These are phyloP conservation scores for Vitis riparia DNA, from an alignment of 164 flowering plant genomes.

Conservation along the genomic window DNA sequence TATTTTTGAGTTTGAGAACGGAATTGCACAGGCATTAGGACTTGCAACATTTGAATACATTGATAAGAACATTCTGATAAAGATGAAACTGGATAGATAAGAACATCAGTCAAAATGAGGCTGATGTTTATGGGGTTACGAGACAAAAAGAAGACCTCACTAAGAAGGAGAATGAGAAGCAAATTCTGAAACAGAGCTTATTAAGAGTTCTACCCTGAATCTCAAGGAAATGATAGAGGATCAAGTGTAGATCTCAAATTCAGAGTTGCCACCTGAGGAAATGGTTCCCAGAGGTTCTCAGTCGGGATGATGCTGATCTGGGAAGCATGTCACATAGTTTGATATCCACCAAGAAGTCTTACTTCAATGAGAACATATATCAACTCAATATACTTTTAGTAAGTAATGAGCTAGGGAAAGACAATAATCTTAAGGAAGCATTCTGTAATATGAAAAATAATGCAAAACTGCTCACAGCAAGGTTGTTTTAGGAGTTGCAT, in stretches of 20 bases:
- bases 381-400: slow-evolving; percentile 41
- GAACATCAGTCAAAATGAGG: slow-evolving; percentile 33
- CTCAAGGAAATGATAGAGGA: slow-evolving; percentile 31
- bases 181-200: slow-evolving; percentile 28
- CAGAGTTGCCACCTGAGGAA: slow-evolving; percentile 21
- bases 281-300: slow-evolving; percentile 19
- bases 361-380: slow-evolving; percentile 33
- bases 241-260: slow-evolving; percentile 13
- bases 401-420: slow-evolving; percentile 39
- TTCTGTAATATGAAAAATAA: slow-evolving; percentile 26
- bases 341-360: slow-evolving; percentile 46
- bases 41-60: slow-evolving; percentile 63
- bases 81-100: slow-evolving; percentile 42
- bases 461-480: slow-evolving; percentile 50
- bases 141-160: slow-evolving; percentile 22
- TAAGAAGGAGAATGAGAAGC: slow-evolving; percentile 45
- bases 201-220: slow-evolving; percentile 20
- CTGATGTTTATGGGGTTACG: slow-evolving; percentile 32
- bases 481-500: slow-evolving; percentile 90
- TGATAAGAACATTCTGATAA: too few species aligned
- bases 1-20: slow-evolving; percentile 67
- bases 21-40: slow-evolving; percentile 83
- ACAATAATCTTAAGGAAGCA: slow-evolving; percentile 26
- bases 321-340: slow-evolving; percentile 36
- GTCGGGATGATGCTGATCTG: slow-evolving; percentile 13